These are phyloP conservation scores for Xylaria telfairii DNA, from an alignment of 495 filamentous ascomycete genomes.

Conservation along the genomic window DNA sequence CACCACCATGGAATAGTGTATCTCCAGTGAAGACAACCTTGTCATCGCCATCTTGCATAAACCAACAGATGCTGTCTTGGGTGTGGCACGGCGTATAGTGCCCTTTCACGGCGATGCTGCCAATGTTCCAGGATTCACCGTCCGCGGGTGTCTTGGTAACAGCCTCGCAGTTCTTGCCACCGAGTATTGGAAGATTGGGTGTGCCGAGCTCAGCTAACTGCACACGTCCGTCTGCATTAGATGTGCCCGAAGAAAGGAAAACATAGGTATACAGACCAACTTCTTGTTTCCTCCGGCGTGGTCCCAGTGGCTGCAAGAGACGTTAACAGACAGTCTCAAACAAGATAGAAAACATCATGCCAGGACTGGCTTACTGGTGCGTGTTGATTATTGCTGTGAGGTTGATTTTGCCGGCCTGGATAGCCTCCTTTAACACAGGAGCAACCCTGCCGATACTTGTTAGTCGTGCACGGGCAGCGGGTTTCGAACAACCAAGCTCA, in stretches of 20 bases:
- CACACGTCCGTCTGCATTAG: conserved; percentile 17
- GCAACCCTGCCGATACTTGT: conserved; percentile 65
- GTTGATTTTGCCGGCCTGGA: conserved; percentile 74
- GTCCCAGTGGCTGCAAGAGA: conserved; percentile 77
- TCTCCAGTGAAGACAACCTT: conserved; percentile 94
- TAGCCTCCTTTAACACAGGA: conserved; percentile 77
- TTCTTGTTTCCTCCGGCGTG: conserved; percentile 91
- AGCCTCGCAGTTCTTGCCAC: conserved; percentile 82
- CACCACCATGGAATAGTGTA: conserved; percentile 92
- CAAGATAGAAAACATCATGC: not conserved
- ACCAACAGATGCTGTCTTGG: conserved; percentile 94
- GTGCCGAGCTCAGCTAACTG: conserved; percentile 71
- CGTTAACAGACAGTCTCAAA: conserved; percentile 8
- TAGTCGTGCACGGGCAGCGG: not conserved
- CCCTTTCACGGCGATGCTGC: conserved; percentile 84
- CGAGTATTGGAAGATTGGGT: conserved; percentile 72
- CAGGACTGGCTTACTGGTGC: conserved; percentile 75
- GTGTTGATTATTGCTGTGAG: conserved; percentile 92
- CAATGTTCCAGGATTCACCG: conserved; percentile 80
- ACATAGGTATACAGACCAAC: conserved; percentile 58
- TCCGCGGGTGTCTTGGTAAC: conserved; percentile 78
- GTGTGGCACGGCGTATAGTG: conserved; percentile 97
- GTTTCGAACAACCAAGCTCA: not conserved
- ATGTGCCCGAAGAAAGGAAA: conserved; percentile 1
- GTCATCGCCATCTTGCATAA: conserved; percentile 79